Base-by-base conservation (phyloP, 2,329 filamentous ascomycete species). In the Pseudogymnoascus sp. region DNA sequence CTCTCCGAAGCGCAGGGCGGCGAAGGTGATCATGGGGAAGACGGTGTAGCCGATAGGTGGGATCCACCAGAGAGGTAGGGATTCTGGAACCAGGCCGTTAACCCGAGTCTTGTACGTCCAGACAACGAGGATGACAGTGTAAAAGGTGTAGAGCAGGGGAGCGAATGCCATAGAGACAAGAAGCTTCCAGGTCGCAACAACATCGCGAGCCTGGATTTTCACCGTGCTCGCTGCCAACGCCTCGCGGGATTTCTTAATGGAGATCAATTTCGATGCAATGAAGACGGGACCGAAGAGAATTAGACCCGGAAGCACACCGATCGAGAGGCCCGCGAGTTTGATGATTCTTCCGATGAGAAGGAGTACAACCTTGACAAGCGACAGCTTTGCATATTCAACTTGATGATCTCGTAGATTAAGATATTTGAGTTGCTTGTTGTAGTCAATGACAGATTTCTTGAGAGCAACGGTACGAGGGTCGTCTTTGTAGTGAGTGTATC, bases 171-270 rank as follows among this genome's bases (percentile, higher is more conserved):
- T 82, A 7, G 91, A 88, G n/a, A 96, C 91, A 35, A 96, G 82
- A 17, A 96, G 84, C 75, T 96, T 96, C 92, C 92, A 96, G 0
- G 92, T 96, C 0, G 91, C 91, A 81, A 96, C 92, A 62, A 96
- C 92, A 74, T 96, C 92, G 65, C 88, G 85, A 21, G 90, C 92
- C 72, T 92, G 88, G 63, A 96, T 85, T 77, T 96, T 96, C 74
- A 96, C 92, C 0, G 88, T 89, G 5, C 90, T 96, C 13, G 88
- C 91, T 15, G 91, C 91, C 64, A 96, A 80, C 2, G 92, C 92
- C 75, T 92, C 88, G 71, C 86, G 87, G 9, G 91, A 91, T 77
- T 96, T 96, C 70, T 86, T 85, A 63, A 85, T 84, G 64, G 90
- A 95, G 72, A 96, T 93, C 63, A 88, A 77, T 74, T 93, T 96